Evolutionary conservation across 495 filamentous ascomycete species (phyloP).

Genomic region (Xylona heveae): DNA sequence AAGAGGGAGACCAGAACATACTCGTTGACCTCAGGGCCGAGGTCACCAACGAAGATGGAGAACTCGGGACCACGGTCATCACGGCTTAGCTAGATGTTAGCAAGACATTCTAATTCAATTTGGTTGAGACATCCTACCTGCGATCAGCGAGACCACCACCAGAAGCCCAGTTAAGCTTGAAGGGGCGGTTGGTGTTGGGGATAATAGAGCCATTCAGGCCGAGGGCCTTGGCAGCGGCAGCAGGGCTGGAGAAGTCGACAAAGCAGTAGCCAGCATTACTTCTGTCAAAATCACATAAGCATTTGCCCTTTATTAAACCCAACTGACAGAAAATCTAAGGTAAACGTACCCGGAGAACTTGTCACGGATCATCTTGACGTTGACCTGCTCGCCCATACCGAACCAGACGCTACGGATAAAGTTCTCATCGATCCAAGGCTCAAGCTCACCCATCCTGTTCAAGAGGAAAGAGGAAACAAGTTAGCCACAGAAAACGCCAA

Average conservation of each 20-base stretch:
- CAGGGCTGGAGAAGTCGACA: constrained; percentile 71
- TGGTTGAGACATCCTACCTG: constrained; percentile 31
- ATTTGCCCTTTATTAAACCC: constrained; percentile 10
- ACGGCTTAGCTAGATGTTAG: constrained; percentile 25
- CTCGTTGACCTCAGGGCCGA: constrained; percentile 97
- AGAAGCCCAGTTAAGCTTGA: constrained; percentile 99
- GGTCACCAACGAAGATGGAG: constrained; percentile 94
- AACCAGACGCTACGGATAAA: constrained; percentile 91
- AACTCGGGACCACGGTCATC: constrained; percentile 93
- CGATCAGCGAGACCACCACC: constrained; percentile 89
- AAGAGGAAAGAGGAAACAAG: too few relatives aligned
- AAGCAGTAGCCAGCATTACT: constrained; percentile 99
- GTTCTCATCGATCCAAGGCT: constrained; percentile 98
- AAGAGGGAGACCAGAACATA: constrained; percentile 94
- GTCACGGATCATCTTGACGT: constrained; percentile 99
- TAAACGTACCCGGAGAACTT: constrained; percentile 85
- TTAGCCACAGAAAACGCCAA: too few relatives aligned
- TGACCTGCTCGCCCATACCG: constrained; percentile 77
- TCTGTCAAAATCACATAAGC: constrained; percentile 29
- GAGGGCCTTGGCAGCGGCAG: constrained; percentile 78
- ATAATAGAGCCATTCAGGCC: constrained; percentile 75
- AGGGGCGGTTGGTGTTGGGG: constrained; percentile 82
- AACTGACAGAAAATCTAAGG: constrained; percentile 9
- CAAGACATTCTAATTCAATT: constrained; percentile 1
- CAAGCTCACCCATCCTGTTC: constrained; percentile 91